Evolutionary conservation across 73 alveolate genomes (phyloP), one percentile per base, ranked within the genome.

Genomic region (Symbiodinium natans): DNA sequence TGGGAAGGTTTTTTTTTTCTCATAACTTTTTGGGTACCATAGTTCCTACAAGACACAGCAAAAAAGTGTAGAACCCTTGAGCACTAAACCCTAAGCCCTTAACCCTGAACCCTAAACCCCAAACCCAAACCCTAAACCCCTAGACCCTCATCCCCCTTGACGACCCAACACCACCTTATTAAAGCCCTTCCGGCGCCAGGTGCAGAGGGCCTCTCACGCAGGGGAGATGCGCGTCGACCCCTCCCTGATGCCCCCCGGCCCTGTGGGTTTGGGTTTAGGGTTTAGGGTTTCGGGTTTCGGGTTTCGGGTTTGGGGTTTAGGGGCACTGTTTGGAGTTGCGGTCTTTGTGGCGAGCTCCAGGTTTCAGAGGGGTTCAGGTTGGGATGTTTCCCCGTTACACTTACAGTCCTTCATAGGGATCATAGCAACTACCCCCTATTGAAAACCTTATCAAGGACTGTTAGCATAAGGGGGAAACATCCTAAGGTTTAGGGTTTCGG

Each of bases 221-320:
- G 95, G 95, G 5, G 95, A 88, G 80, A 80, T 88, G 82, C 40
- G 95, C 33, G 95, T 88, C 41, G 95, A 88, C 39, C 86, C 95
- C 17, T 59, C 95, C 13, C 75, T 52, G 74, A 34, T 88, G 95
- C 10, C 17, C 29, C 86, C 31, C 17, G 85, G 86, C 13, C 3
- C n/a, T 29, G 23, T 21, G 1, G 29, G 68, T 21, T 13, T 21
- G 1, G 5, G 25, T 13, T n/a, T n/a, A n/a, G n/a, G n/a, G n/a
- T n/a, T n/a, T n/a, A 46, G 59, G 59, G 5, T 46, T 46, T 46
- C 0, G 71, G 71, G 71, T 29, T 52, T 52, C 25, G 1, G 31
- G 71, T 23, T 23, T 52, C 23, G 15, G 5, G 71, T 15, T 52
- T 52, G 68, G 68, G 68, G 68, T 11, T 52, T 52, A 27, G 59